A percentile compares a stretch with the other conserved stretches of the same genome.
Evolutionary conservation across 148 eudicot genomes (phyloP).

Genomic region (Suaeda aralocaspica): DNA sequence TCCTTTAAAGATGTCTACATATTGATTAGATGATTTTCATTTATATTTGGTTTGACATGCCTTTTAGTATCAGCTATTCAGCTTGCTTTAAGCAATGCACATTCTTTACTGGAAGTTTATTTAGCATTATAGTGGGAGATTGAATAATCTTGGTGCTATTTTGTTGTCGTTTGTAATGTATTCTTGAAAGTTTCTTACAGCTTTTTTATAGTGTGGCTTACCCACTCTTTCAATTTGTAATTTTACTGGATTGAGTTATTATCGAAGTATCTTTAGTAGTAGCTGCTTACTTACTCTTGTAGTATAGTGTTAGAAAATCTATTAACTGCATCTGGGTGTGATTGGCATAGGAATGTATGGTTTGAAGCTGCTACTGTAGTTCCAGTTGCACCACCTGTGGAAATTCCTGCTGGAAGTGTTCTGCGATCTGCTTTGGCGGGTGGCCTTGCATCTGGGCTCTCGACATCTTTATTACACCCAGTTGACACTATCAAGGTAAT

Average conservation of each 20-base stretch:
- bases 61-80: no score
- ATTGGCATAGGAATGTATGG: constrained; percentile 73
- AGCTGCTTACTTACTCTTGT: not conserved
- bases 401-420: constrained; percentile 76
- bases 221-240: not conserved
- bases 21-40: no score
- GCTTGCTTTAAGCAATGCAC: no score
- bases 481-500: constrained; percentile 81
- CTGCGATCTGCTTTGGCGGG: constrained; percentile 84
- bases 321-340: constrained; percentile 7
- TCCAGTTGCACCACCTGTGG: constrained; percentile 93
- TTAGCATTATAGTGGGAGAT: not conserved
- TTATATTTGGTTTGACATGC: no score
- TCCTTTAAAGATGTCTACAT: no score
- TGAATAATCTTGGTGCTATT: not conserved
- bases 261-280: not conserved
- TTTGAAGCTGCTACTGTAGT: constrained; percentile 97
- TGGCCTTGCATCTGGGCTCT: constrained; percentile 87
- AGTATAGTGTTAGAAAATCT: not conserved
- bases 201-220: not conserved
- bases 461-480: constrained; percentile 83
- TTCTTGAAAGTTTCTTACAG: no score
- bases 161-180: not conserved
- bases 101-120: not conserved
- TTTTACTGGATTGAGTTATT: not conserved